phyloP scores from a whole-genome alignment of 2,329 filamentous ascomycete genomes.

The Fulvia fulva region DNA sequence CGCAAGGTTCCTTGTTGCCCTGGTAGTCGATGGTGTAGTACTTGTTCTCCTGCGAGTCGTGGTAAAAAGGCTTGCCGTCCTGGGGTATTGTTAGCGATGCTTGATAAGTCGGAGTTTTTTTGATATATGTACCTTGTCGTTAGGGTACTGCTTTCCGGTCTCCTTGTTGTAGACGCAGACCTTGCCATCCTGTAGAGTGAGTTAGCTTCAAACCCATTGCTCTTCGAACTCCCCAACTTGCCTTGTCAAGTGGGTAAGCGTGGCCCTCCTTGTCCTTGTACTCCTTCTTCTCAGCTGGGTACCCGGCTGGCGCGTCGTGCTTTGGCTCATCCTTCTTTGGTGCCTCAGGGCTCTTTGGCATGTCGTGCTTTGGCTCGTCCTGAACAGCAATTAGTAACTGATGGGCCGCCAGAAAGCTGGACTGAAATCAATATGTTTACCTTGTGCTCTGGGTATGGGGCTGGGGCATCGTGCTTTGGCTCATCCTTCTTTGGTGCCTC shows the following conservation, averaged over 20 bases:
- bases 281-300: background rate
- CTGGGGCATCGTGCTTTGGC: no score
- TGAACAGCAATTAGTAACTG: no score
- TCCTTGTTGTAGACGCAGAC: background rate
- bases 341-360: background rate
- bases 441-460: background rate
- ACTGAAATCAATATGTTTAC: background rate
- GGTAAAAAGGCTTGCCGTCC: background rate
- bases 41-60: background rate
- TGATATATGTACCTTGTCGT: background rate
- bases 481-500: background rate
- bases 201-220: background rate
- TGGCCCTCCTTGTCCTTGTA: background rate
- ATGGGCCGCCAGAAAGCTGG: no score
- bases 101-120: background rate
- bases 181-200: background rate
- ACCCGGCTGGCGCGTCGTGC: background rate
- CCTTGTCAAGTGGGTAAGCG: background rate
- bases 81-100: background rate
- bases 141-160: background rate
- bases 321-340: background rate
- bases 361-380: background rate
- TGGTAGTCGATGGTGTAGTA: background rate
- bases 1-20: background rate
- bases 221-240: background rate